Conservation (phyloP, 345 rosid genomes). For the Corymbia maculata region DNA sequence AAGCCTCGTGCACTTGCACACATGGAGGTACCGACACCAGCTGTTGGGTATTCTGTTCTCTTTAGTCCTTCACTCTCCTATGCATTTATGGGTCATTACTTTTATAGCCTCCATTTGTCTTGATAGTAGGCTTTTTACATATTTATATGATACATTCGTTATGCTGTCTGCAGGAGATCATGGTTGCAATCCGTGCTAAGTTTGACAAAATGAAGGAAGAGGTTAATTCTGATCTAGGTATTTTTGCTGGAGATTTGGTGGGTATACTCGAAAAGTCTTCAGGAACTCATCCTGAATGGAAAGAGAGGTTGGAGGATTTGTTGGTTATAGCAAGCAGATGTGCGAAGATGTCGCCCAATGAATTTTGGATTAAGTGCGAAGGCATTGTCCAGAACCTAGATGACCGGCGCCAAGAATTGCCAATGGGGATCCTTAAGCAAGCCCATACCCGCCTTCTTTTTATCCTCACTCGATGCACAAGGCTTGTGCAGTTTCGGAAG, state of each 20-base stretch:
- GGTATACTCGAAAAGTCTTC: constrained; percentile 62
- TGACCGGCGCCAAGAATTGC: constrained; percentile 85
- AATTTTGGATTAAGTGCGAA: constrained; percentile 89
- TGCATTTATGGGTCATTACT: not conserved
- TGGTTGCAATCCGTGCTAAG: constrained; percentile 72
- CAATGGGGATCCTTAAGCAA: constrained; percentile 84
- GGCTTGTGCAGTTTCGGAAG: constrained; percentile 95
- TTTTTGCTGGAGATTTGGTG: constrained; percentile 86
- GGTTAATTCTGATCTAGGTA: constrained; percentile 79
- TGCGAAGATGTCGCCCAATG: constrained; percentile 72
- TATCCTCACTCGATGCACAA: constrained; percentile 84
- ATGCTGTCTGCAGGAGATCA: constrained; percentile 49
- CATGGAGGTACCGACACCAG: constrained; percentile 53
- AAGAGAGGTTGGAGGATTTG: constrained; percentile 71
- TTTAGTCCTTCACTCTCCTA: not conserved
- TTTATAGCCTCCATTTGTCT: not conserved
- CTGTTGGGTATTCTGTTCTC: not conserved
- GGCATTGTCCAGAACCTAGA: constrained; percentile 80
- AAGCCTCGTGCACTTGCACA: constrained; percentile 81
- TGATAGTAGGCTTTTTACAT: not conserved
- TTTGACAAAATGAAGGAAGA: constrained; percentile 89
- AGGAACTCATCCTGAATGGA: constrained; percentile 62
- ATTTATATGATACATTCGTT: not conserved
- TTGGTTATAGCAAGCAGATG: constrained; percentile 67
- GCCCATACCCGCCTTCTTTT: constrained; percentile 89